Evolutionary conservation across 2,329 filamentous ascomycete genomes (phyloP).

Genomic region (Gaeumannomyces sp.): DNA sequence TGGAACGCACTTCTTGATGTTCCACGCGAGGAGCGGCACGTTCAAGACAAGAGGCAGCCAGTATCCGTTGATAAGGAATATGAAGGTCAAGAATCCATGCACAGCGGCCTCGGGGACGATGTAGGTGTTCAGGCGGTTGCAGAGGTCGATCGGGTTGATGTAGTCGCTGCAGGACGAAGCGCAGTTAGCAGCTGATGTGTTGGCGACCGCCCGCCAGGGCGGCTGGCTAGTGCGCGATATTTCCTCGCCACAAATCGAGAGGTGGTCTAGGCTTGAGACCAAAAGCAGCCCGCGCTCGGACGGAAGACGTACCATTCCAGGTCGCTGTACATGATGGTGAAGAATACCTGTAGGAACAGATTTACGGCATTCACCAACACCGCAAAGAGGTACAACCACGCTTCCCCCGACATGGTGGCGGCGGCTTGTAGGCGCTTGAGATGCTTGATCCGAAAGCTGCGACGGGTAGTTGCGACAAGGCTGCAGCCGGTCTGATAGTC

Average conservation of each 20-base stretch:
- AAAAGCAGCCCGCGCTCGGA: not conserved
- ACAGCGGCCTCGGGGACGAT: slow-evolving; percentile 98
- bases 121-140: slow-evolving; percentile 99
- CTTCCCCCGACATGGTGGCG: slow-evolving; percentile 82
- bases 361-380: slow-evolving; percentile 99
- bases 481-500: not conserved
- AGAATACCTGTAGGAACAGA: slow-evolving; percentile 98
- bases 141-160: slow-evolving; percentile 99
- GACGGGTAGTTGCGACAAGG: not conserved
- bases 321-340: slow-evolving; percentile 99
- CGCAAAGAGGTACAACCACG: slow-evolving; percentile 95
- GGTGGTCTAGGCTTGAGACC: not conserved
- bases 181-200: slow-evolving; percentile 22
- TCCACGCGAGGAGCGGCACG: slow-evolving; percentile 85
- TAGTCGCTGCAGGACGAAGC: slow-evolving; percentile 65
- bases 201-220: not conserved
- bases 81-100: slow-evolving; percentile 85
- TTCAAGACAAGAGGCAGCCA: slow-evolving; percentile 93
- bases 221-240: slow-evolving; percentile 6
- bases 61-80: slow-evolving; percentile 98
- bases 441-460: not conserved
- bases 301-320: slow-evolving; percentile 77
- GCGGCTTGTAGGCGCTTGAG: not conserved
- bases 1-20: slow-evolving; percentile 85
- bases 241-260: not conserved